Percentiles rank a stretch among this genome's conserved stretches.
phyloP scores from a whole-genome alignment of 2,329 filamentous ascomycete species.

The Sarocladiaceae sp. region DNA sequence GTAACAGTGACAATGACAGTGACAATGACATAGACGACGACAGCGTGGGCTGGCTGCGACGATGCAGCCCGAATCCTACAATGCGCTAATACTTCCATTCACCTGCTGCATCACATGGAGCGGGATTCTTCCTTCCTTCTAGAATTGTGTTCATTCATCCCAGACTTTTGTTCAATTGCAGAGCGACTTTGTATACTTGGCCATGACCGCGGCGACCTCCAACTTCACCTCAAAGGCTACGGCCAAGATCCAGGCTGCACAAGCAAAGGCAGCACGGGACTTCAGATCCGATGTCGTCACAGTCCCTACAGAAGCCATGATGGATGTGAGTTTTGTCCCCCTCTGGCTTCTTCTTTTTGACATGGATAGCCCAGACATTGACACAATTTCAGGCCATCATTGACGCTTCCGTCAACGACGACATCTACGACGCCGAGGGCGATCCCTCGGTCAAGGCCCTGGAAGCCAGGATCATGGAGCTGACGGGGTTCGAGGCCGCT shows the following conservation, averaged over 20 bases:
- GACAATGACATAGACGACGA: background rate
- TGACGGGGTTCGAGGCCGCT: slow-evolving; percentile 22
- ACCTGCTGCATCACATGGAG: no score
- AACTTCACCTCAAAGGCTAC: slow-evolving; percentile 10
- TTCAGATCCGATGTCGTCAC: slow-evolving; percentile 23
- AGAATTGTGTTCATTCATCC: no score
- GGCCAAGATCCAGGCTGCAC: slow-evolving; percentile 10
- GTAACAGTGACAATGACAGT: background rate
- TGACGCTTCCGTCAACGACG: slow-evolving; percentile 21
- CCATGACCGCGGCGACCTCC: background rate
- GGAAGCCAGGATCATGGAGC: slow-evolving; percentile 16
- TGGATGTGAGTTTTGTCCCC: slow-evolving; percentile 13
- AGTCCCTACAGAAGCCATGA: slow-evolving; percentile 19
- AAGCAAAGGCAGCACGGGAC: slow-evolving; percentile 17
- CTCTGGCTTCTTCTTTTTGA: background rate
- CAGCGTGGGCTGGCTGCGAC: no score
- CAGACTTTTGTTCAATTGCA: no score
- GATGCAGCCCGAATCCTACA: no score
- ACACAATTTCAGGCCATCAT: slow-evolving; percentile 15
- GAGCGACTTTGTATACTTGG: background rate
- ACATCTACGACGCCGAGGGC: slow-evolving; percentile 21
- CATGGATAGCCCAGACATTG: background rate
- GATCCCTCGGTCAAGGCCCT: slow-evolving; percentile 20
- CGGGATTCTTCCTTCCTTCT: no score
- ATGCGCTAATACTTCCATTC: no score